These are phyloP conservation scores for Fusarium sulawesiense DNA, from an alignment of 2,329 filamentous ascomycete species.

Conservation along the genomic window DNA sequence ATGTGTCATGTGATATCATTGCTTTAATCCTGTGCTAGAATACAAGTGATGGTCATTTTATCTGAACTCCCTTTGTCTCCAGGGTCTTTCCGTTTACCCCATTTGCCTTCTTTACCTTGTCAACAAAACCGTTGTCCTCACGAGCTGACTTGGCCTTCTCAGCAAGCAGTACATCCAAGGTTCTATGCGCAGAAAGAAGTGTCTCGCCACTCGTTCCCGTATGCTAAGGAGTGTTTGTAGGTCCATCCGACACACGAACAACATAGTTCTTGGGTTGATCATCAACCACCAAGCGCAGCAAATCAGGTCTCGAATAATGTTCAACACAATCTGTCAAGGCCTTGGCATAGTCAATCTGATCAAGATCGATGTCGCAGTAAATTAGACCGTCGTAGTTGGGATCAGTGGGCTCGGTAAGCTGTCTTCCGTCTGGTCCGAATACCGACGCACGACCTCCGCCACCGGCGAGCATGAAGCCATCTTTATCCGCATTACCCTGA, in stretches of 20 bases:
- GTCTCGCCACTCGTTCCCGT: not conserved
- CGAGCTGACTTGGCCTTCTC: not conserved
- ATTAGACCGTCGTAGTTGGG: slow-evolving; percentile 50
- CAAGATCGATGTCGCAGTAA: slow-evolving; percentile 52
- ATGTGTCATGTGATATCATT: not conserved
- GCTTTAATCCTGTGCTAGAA: not conserved
- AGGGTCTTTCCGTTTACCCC: not conserved
- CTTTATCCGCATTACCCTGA: slow-evolving; percentile 47
- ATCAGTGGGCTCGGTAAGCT: slow-evolving; percentile 44
- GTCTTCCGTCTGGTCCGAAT: slow-evolving; percentile 47
- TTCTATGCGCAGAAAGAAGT: not conserved
- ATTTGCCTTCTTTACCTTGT: not conserved
- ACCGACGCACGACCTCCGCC: slow-evolving; percentile 45
- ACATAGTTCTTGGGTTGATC: slow-evolving; percentile 8
- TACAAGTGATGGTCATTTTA: rapidly evolving
- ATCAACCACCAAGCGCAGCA: slow-evolving; percentile 47
- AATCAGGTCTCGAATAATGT: slow-evolving; percentile 52
- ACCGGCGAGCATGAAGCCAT: slow-evolving; percentile 26
- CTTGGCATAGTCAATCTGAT: slow-evolving; percentile 24
- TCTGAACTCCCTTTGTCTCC: not conserved
- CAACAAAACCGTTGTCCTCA: not conserved
- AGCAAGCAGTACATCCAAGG: not conserved
- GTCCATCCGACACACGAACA: not conserved
- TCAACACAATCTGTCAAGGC: slow-evolving; percentile 53
- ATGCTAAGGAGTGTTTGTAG: not conserved